phyloP scores from a whole-genome alignment of 805 yeast species.

The Hanseniaspora meyeri region DNA sequence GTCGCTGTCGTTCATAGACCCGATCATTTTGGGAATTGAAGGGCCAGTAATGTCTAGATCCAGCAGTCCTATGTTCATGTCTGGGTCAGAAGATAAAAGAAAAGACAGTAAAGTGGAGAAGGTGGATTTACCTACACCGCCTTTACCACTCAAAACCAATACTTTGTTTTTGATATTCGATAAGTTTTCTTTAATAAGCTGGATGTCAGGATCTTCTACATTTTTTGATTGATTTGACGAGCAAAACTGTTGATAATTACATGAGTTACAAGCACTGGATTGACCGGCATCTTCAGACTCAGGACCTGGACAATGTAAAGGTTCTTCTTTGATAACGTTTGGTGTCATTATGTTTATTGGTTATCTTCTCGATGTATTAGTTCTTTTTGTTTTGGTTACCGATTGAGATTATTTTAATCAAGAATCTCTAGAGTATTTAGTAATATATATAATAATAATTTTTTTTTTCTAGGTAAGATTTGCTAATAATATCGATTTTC shows the following conservation, averaged over 20 bases:
- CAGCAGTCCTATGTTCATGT: constrained; percentile 86
- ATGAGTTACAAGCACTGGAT: constrained; percentile 86
- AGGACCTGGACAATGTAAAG: constrained; percentile 98
- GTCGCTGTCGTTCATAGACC: constrained; percentile 40
- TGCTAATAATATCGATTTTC: no score
- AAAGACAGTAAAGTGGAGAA: constrained; percentile 92
- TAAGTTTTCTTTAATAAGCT: constrained; percentile 57
- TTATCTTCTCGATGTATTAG: background rate
- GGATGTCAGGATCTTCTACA: constrained; percentile 92
- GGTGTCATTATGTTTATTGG: no score
- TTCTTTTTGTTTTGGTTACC: background rate
- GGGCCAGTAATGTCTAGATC: constrained; percentile 98
- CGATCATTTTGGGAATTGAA: constrained; percentile 86
- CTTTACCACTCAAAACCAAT: constrained; percentile 71
- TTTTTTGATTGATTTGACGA: constrained; percentile 49
- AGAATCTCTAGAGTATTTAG: no score
- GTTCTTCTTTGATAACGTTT: constrained; percentile 49
- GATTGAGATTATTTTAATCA: no score
- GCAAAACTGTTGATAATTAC: constrained; percentile 88
- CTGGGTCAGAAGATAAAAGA: constrained; percentile 72
- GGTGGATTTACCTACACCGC: constrained; percentile 97
- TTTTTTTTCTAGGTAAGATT: background rate
- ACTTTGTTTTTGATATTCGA: constrained; percentile 63
- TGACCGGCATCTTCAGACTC: constrained; percentile 89
- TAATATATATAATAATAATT: background rate